Evolutionary conservation across 768 basidiomycete genomes (phyloP), one percentile per base, ranked within the genome.

Genomic region (Suillus subaureus): DNA sequence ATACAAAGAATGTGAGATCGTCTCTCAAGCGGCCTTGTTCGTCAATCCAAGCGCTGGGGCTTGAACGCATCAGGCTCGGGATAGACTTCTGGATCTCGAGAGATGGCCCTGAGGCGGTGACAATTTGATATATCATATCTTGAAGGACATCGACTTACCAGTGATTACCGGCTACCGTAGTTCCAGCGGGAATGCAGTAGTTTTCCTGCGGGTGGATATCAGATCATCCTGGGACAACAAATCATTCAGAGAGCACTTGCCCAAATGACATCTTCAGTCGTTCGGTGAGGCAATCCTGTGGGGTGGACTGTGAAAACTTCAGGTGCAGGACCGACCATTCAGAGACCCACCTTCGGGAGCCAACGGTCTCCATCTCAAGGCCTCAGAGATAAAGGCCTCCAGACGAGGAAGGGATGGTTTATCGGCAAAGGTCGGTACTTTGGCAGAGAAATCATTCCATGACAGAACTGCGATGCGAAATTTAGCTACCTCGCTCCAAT

Each of bases 1-100:
- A 89, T 6, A 82, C 75, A 67, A 80, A 87, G 0, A 80, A 75
- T 68, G 81, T 83, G 12, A 87, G 67, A 42, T 86, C 85, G 16
- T 81, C 82, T 28, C 78, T 76, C 9, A 88, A 65, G 35, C 71
- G 78, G 0, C 83, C 83, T 0, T 85, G 77, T 6, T 80, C 0
- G 86, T 87, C 7, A 16, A 51, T 26, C 49, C 49, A 51, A n/a
- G 49, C 47, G 47, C 47, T 26, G 47, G 6, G 47, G 47, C 42
- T 83, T 74, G 72, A 88, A 63, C 9, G 8, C 39, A 33, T 63
- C 62, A 23, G 62, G 62, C 23, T 63, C 62, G 3, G 51, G 62
- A 15, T 37, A 60, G 21, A 63, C 56, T 26, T 63, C 54, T 61
- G 62, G 40, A 26, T 63, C 62, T 42, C 47, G 40, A 55, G 47